Conservation (phyloP, 2,329 filamentous ascomycete genomes). For the Diaporthe citri region DNA sequence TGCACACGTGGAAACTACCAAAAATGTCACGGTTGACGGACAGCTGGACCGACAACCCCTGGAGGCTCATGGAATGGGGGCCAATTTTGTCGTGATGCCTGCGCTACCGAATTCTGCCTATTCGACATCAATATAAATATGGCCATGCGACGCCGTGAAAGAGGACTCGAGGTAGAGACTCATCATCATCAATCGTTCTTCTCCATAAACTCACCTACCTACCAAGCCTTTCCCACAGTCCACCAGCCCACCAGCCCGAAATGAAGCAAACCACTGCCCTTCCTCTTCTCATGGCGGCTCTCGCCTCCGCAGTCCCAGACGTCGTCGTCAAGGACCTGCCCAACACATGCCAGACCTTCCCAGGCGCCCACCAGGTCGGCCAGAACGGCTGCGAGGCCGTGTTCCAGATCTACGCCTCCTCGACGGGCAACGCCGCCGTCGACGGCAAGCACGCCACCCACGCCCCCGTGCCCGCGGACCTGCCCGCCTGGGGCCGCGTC, state of each 20-base stretch:
- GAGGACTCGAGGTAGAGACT: background rate
- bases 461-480: background rate
- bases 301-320: conserved; percentile 15
- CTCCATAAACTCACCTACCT: background rate
- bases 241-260: background rate
- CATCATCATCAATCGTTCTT: conserved; percentile 4
- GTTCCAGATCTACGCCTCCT: conserved; percentile 21
- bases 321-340: conserved; percentile 3
- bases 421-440: conserved; percentile 1
- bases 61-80: background rate
- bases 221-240: background rate
- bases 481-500: background rate
- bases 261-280: conserved; percentile 10
- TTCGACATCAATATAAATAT: conserved; percentile 1
- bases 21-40: background rate
- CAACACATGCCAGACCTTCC: conserved; percentile 11
- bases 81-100: background rate
- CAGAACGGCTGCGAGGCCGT: conserved; percentile 1
- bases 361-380: background rate
- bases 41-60: background rate
- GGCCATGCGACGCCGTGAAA: background rate
- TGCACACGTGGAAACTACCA: too few relatives aligned
- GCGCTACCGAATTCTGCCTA: background rate
- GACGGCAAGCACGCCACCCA: conserved; percentile 17
- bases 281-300: conserved; percentile 3